A percentile compares a stretch with the other conserved stretches of the same genome.
Evolutionary conservation across 441 rosid species (phyloP).

Genomic region (Pelargonium citronellum): DNA sequence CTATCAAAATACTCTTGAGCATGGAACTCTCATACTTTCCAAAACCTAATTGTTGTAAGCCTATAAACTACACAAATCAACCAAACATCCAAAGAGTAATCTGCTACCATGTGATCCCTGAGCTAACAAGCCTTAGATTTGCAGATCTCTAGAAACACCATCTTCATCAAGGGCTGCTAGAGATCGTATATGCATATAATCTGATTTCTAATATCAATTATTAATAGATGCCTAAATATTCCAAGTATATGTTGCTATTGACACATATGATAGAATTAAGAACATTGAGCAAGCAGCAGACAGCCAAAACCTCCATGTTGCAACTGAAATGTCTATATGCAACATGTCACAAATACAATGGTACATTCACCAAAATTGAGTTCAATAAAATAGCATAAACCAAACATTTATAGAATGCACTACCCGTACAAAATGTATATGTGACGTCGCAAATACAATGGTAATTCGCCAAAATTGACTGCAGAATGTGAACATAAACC

Average conservation of each 20-base stretch:
- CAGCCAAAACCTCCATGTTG: not conserved
- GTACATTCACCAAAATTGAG: not conserved
- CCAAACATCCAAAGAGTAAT: too few relatives aligned
- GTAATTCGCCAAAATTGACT: not conserved
- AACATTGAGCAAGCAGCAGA: not conserved
- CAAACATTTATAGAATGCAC: constrained; percentile 22
- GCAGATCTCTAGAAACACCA: too few relatives aligned
- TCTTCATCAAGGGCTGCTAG: not conserved
- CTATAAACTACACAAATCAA: not conserved
- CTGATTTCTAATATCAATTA: not conserved
- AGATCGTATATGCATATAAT: not conserved
- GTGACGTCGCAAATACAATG: not conserved
- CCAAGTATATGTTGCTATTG: not conserved
- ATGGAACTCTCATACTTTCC: not conserved
- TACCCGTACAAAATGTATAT: constrained; percentile 39
- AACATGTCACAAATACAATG: not conserved
- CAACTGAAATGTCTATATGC: not conserved
- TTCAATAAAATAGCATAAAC: constrained; percentile 1
- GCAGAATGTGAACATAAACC: constrained; percentile 2
- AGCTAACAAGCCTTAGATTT: too few relatives aligned
- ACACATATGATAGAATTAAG: not conserved
- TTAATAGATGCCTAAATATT: not conserved
- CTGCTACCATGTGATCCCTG: too few relatives aligned
- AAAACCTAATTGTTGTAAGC: not conserved
- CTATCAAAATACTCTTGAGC: not conserved